A percentile compares a stretch with the other conserved stretches of the same genome.
phyloP scores from a whole-genome alignment of 2,329 filamentous ascomycete genomes.

The Dactylonectria macrodidyma region DNA sequence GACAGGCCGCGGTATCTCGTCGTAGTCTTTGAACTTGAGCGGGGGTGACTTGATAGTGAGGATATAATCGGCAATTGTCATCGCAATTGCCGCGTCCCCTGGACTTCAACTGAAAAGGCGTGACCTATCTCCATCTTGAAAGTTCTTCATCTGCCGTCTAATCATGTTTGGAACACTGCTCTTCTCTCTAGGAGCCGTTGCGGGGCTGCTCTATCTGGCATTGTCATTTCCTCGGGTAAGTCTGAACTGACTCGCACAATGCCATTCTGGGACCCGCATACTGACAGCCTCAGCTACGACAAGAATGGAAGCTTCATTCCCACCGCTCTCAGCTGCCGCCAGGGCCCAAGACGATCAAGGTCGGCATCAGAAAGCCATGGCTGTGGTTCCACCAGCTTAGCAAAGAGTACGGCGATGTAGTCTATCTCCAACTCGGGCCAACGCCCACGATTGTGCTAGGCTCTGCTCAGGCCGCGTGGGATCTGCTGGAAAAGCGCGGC shows the following conservation, averaged over 20 bases:
- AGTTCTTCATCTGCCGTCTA: not conserved
- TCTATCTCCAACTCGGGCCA: constrained; percentile 59
- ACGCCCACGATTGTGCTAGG: constrained; percentile 60
- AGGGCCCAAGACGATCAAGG: constrained; percentile 54
- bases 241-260: not conserved
- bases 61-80: constrained; percentile 36
- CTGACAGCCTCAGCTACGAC: constrained; percentile 48
- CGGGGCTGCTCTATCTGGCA: constrained; percentile 33
- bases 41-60: constrained; percentile 32
- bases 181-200: constrained; percentile 1
- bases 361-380: constrained; percentile 58
- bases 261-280: not conserved
- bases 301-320: constrained; percentile 57
- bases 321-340: constrained; percentile 57
- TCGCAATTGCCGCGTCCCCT: constrained; percentile 32
- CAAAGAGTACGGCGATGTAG: constrained; percentile 57
- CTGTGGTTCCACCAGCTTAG: constrained; percentile 59
- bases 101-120: not conserved
- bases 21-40: constrained; percentile 1
- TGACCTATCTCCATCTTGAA: not conserved
- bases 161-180: constrained; percentile 32
- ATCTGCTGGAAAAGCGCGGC: constrained; percentile 60
- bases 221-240: constrained; percentile 39
- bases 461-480: constrained; percentile 60
- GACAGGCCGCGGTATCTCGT: constrained; percentile 16